A percentile compares a stretch with the other conserved stretches of the same genome.
These are phyloP conservation scores for Candida germanica DNA, from an alignment of 805 yeast genomes.

Conservation along the genomic window DNA sequence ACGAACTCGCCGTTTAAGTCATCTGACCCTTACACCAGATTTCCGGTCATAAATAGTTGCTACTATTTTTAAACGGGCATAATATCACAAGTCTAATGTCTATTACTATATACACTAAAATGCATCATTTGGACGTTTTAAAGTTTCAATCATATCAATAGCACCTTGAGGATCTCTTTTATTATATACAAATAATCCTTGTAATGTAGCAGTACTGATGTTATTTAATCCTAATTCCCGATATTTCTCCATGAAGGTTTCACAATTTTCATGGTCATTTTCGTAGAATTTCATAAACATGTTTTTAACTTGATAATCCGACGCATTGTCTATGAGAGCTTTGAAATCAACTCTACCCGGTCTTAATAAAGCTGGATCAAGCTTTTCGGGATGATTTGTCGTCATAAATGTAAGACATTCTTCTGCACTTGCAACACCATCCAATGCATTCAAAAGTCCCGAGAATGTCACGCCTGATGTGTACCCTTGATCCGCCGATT, in stretches of 20 bases:
- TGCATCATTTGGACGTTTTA: conserved; percentile 25
- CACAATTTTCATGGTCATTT: conserved; percentile 50
- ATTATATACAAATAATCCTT: conserved; percentile 91
- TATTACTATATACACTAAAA: too few relatives aligned
- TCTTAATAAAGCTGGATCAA: conserved; percentile 89
- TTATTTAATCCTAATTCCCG: conserved; percentile 41
- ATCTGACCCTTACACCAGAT: too few relatives aligned
- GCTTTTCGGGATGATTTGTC: conserved; percentile 90
- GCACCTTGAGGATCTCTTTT: conserved; percentile 81
- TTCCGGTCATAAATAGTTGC: too few relatives aligned
- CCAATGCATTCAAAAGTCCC: conserved; percentile 88
- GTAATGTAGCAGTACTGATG: conserved; percentile 90
- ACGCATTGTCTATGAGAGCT: conserved; percentile 82
- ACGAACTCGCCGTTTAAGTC: too few relatives aligned
- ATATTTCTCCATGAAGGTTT: conserved; percentile 47
- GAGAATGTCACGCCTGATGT: conserved; percentile 91
- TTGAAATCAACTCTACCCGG: conserved; percentile 94
- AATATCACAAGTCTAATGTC: too few relatives aligned
- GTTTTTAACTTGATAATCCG: conserved; percentile 67
- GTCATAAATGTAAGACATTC: conserved; percentile 97
- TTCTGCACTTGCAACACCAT: conserved; percentile 97
- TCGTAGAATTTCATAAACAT: conserved; percentile 91
- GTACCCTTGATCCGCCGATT: conserved; percentile 72
- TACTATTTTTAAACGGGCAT: too few relatives aligned
- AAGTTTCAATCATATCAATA: conserved; percentile 54